These are phyloP conservation scores for Erodium moschatum DNA, from an alignment of 441 rosid genomes.

Conservation along the genomic window DNA sequence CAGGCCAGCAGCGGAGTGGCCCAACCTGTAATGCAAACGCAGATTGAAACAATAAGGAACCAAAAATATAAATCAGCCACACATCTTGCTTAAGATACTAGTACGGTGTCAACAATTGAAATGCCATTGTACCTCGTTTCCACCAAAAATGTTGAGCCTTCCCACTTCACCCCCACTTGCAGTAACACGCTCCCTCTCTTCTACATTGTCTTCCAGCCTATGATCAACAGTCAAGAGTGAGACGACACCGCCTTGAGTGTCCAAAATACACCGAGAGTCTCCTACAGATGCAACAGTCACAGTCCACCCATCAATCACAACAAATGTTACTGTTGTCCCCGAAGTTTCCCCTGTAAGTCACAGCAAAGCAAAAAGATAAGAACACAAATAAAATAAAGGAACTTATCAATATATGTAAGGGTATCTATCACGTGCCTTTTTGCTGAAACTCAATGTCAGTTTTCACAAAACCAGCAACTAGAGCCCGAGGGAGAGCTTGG, in stretches of 20 bases:
- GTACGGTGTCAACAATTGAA: too few relatives aligned
- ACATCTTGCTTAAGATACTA: not conserved
- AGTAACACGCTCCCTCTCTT: slow-evolving; percentile 82
- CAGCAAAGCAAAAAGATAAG: slow-evolving; percentile 4
- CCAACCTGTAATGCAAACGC: slow-evolving; percentile 48
- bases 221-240: slow-evolving; percentile 73
- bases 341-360: slow-evolving; percentile 64
- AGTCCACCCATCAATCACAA: slow-evolving; percentile 81
- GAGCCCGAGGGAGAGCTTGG: slow-evolving; percentile 73
- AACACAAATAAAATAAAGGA: not conserved
- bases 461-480: slow-evolving; percentile 91
- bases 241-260: slow-evolving; percentile 57
- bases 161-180: slow-evolving; percentile 98
- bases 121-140: slow-evolving; percentile 69
- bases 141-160: slow-evolving; percentile 67
- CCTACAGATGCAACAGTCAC: slow-evolving; percentile 90
- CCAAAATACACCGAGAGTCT: slow-evolving; percentile 78
- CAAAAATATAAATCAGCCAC: not conserved
- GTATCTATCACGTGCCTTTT: slow-evolving; percentile 51
- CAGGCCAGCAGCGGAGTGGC: slow-evolving; percentile 90
- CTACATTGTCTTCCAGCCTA: slow-evolving; percentile 70
- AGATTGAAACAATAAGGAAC: not conserved
- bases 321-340: slow-evolving; percentile 87
- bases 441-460: slow-evolving; percentile 86
- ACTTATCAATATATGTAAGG: slow-evolving; percentile 7